Evolutionary conservation across 345 rosid species (phyloP).

Genomic region (Leavenworthia alabamica): DNA sequence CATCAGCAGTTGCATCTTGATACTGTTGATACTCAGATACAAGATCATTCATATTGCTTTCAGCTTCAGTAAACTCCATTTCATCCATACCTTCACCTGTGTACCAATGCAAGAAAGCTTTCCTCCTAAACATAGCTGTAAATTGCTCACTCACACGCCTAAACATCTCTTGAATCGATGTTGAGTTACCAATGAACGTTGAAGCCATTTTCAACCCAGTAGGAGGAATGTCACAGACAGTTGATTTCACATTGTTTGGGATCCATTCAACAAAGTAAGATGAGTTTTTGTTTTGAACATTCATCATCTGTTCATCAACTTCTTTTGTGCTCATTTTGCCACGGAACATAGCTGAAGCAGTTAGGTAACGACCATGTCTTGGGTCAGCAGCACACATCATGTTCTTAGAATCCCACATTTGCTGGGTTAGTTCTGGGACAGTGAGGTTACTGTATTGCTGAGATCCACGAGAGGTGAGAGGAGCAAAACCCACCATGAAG

Average conservation of each 20-base stretch:
- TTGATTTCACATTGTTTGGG: slow-evolving; percentile 70
- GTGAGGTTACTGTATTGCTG: slow-evolving; percentile 66
- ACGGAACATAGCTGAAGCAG: slow-evolving; percentile 73
- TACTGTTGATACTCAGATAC: slow-evolving; percentile 74
- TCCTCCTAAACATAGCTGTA: slow-evolving; percentile 70
- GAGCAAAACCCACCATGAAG: slow-evolving; percentile 79
- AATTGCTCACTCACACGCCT: slow-evolving; percentile 73
- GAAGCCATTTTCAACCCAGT: slow-evolving; percentile 72
- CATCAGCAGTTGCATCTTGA: slow-evolving; percentile 74
- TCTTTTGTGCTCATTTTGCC: slow-evolving; percentile 82
- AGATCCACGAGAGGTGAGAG: slow-evolving; percentile 72
- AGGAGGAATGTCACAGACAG: slow-evolving; percentile 71
- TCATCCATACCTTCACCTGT: slow-evolving; percentile 70
- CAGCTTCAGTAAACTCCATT: slow-evolving; percentile 70
- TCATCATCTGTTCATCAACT: slow-evolving; percentile 68
- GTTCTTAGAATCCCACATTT: slow-evolving; percentile 79
- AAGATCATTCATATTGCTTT: slow-evolving; percentile 73
- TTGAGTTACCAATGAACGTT: slow-evolving; percentile 62
- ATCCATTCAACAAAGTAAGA: slow-evolving; percentile 69
- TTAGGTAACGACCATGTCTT: slow-evolving; percentile 58
- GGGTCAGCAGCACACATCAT: slow-evolving; percentile 88
- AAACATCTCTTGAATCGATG: slow-evolving; percentile 75
- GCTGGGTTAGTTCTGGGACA: slow-evolving; percentile 72
- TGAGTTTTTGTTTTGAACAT: slow-evolving; percentile 64
- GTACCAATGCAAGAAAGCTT: slow-evolving; percentile 71